Base-by-base conservation (phyloP, 1,284 basidiomycete genomes). In the Pulveroboletus sp. region DNA sequence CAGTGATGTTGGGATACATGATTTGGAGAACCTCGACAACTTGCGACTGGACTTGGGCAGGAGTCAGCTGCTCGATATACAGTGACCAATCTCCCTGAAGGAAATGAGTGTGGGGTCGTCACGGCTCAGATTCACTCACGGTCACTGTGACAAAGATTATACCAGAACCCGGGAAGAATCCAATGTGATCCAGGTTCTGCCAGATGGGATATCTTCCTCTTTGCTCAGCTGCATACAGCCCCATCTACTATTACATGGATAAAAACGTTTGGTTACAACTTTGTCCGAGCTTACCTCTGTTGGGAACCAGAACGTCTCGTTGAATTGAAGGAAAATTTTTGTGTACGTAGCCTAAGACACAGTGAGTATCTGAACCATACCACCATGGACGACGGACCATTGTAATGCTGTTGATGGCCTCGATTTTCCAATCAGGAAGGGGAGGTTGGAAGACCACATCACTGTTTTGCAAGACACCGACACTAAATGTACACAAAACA, bases 41-140 rank as follows among this genome's bases (percentile, higher is more conserved):
- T 61, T 89, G 82, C 0, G 60, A 65, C 56, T 83, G 70, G 18
- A 86, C 78, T 56, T 81, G 69, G 0, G 60, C 66, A 52, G 83
- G 78, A 1, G 81, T 61, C 26, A 85, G 72, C 1, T 75, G 71
- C 65, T 86, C 85, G 49, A 86, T 75, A 42, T 84, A 80, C n/a
- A 80, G 67, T 4, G 83, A 80, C 65, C 74, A 84, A 53, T 85
- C 81, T 8, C 85, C 84, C 80, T 84, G 57, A 26, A 58, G 20
- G 22, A 33, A 4, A 18, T 55, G 14, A 58, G 28, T 0, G 0
- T n/a, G 20, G 5, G 17, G 5, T 33, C 36, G 2, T 35, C 12
- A 9, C 24, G n/a, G 17, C 17, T 35, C 28, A 18, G 24, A 28
- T 12, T 29, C 25, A 59, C 47, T 6, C 29, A 59, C 54, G 5